Evolutionary conservation across 1,139 yeast species (phyloP), one percentile per base, ranked within the genome.

Genomic region (Kodamaea sp.): DNA sequence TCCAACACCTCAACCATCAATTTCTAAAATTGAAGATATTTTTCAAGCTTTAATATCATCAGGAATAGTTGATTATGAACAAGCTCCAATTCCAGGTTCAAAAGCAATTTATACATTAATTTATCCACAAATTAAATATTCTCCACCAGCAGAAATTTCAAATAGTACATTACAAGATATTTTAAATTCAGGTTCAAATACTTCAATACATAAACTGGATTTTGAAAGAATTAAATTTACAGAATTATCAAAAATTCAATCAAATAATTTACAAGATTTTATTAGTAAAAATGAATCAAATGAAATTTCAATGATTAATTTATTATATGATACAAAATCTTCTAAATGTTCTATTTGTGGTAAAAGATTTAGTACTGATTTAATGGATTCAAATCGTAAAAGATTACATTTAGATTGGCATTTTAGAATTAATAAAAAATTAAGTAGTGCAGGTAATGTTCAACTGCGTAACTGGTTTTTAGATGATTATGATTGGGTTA

Each of bases 371-470:
- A 71, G 79, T 6, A 75, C 76, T 37, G 78, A 82, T 32, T 67
- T 65, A 2, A 76, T 73, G 38, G 95, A 94, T 2, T 69, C 73
- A 11, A 65, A 62, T 20, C 62, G 58, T 34, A 72, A 75, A 42
- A 73, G 84, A 44, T 52, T 68, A 32, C 98, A 92, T 62, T 67
- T 88, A 51, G 98, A 92, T 62, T 92, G 97, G 97, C 98, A 92
- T 67, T 89, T 89, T 67, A 78, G 97, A 54, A 85, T 88, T 39
- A 90, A 88, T 60, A 86, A 85, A 55, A 83, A 86, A 52, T 67
- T 85, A 37, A 47, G 45, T 24, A 52, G 49, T 34, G 45, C 48
- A 7, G 52, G 64, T 9, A 65, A 64, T 36, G 78, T 80, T 27
- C 88, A 87, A 58, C 79, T 87, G 37, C 70, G 97, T 52, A 78